A percentile compares a stretch with the other conserved stretches of the same genome.
phyloP scores from a whole-genome alignment of 2,329 filamentous ascomycete species.

The Colletotrichum destructivum region DNA sequence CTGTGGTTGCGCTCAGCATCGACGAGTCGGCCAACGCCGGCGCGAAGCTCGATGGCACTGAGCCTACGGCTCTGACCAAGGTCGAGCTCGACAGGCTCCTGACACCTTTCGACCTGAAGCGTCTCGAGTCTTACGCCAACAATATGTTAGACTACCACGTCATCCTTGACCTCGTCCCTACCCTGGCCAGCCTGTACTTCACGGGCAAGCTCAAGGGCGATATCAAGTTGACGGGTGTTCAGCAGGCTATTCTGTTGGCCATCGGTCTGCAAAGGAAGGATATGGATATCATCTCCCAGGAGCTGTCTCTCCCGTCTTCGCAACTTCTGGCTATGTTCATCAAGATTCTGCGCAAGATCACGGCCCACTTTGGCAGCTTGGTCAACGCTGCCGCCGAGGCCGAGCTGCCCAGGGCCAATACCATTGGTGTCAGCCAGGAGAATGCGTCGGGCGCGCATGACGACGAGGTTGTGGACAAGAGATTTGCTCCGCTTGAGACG shows the following conservation, averaged over 20 bases:
- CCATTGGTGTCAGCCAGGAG: conserved; percentile 71
- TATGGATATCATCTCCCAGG: conserved; percentile 83
- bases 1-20: conserved; percentile 85
- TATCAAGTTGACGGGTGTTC: conserved; percentile 84
- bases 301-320: conserved; percentile 79
- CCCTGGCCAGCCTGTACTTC: conserved; percentile 88
- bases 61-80: conserved; percentile 75
- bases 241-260: conserved; percentile 89
- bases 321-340: conserved; percentile 97
- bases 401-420: conserved; percentile 72
- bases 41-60: conserved; percentile 72
- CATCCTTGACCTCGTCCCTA: conserved; percentile 91
- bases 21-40: conserved; percentile 87
- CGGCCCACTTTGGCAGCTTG: conserved; percentile 81
- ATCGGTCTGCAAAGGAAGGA: conserved; percentile 93
- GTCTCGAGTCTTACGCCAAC: conserved; percentile 94
- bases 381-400: conserved; percentile 82
- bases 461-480: conserved; percentile 75
- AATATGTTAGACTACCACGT: conserved; percentile 99
- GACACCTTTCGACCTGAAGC: conserved; percentile 94
- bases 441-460: conserved; percentile 77
- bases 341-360: conserved; percentile 93
- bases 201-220: conserved; percentile 77
- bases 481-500: conserved; percentile 79
- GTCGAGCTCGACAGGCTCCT: conserved; percentile 82